Base-by-base conservation (phyloP, 331 rosid species). In the Cucumis variabilis region DNA sequence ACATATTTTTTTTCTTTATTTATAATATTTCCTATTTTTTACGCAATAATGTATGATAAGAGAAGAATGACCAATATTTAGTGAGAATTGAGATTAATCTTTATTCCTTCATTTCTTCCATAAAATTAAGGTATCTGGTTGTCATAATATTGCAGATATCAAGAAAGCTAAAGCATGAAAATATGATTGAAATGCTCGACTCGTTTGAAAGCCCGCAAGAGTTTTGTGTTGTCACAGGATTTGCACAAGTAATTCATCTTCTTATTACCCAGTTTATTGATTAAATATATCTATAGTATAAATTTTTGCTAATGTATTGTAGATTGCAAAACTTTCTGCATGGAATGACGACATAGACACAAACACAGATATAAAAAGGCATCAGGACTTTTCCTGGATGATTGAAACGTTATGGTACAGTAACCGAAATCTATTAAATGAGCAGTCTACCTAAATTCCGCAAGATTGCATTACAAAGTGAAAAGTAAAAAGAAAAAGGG, bases 161-260 rank as follows among this genome's bases (percentile, higher is more conserved):
- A 50, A 91, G 98, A 88, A 97, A 95, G 93, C 88, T 97, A 90
- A 95, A 97, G 96, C 99, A 97, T 88, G 98, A 89, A 88, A 95
- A 97, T 90, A 95, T 97, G 60, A 97, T 97, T 24, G 98, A 94
- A 87, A 97, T 97, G 98, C 98, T 97, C 80, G 99, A 97, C 90
- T 97, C 99, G 41, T 97, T 97, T 89, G 98, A 97, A 92, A 94
- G 95, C 89, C 98, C 98, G 0, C 98, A 97, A 89, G 99, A 97
- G 91, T 97, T 97, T 86, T 97, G 99, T 53, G 98, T 97, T 77
- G 98, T 97, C 88, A 97, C 99, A 15, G 98, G 93, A 89, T 97
- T 97, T 77, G 98, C 98, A 13, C 98, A 97, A 86, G 98, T 97
- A 93, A 89, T 65, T 58, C 48, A 6, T 82, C 82, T 84, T 90